Conservation (phyloP, 1,284 basidiomycete species). For the Exobasidium rhododendri region DNA sequence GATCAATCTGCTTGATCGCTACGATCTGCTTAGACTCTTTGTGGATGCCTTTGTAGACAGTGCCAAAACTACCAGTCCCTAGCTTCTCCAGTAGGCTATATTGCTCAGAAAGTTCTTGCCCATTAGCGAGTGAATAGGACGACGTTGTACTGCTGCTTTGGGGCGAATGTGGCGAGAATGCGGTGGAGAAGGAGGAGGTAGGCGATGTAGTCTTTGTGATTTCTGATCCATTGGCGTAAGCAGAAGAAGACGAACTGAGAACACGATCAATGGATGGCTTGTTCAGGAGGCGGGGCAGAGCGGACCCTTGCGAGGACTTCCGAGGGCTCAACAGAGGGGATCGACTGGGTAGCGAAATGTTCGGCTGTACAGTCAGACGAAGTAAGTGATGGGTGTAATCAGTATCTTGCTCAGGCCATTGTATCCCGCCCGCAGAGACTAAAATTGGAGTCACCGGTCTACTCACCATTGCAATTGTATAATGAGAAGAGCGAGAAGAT, state of each 20-base stretch:
- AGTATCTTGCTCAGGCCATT: too few species aligned
- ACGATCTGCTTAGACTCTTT: constrained; percentile 89
- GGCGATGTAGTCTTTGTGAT: constrained; percentile 25
- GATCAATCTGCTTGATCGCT: constrained; percentile 89
- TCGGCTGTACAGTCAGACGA: constrained; percentile 23
- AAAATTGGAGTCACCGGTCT: too few species aligned
- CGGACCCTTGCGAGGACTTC: neutral
- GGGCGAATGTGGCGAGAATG: constrained; percentile 21
- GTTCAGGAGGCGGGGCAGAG: neutral
- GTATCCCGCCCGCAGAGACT: too few species aligned
- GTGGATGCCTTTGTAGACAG: constrained; percentile 88
- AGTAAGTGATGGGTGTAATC: too few species aligned
- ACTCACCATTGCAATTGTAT: constrained; percentile 3
- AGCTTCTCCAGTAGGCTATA: constrained; percentile 92
- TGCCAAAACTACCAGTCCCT: constrained; percentile 94
- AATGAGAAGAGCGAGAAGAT: constrained; percentile 2
- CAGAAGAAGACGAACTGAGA: neutral
- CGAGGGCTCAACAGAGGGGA: constrained; percentile 38
- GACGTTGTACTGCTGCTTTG: neutral
- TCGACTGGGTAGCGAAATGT: constrained; percentile 32
- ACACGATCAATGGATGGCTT: neutral
- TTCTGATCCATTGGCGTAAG: constrained; percentile 17
- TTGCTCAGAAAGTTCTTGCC: constrained; percentile 56
- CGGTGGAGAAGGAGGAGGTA: constrained; percentile 23
- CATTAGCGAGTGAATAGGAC: constrained; percentile 22